Evolutionary conservation across 257 asterid species (phyloP).

Genomic region (Agastache rugosa): DNA sequence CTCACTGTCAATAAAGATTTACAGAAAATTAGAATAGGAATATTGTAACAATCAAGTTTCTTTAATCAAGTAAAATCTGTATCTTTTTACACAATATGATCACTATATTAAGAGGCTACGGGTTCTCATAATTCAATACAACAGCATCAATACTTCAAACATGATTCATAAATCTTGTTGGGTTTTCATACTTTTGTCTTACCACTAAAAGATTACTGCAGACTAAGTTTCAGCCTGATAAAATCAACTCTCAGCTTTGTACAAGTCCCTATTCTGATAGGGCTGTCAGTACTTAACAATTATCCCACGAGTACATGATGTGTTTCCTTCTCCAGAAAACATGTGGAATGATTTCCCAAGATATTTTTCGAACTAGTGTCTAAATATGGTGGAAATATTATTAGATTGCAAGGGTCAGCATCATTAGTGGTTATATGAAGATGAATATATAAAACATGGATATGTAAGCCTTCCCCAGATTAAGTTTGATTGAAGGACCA

Average conservation of each 20-base stretch:
- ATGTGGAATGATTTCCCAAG: not conserved
- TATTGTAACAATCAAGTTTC: conserved; percentile 20
- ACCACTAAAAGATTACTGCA: conserved; percentile 22
- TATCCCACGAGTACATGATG: not conserved
- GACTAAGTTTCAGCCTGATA: not conserved
- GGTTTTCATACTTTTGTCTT: conserved; percentile 3
- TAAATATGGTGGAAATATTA: conserved; percentile 2
- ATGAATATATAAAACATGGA: conserved; percentile 11
- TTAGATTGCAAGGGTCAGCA: not conserved
- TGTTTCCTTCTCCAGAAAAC: conserved; percentile 26
- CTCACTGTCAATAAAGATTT: conserved; percentile 66
- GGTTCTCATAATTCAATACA: conserved; percentile 9
- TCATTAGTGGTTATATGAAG: conserved; percentile 14
- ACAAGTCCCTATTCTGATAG: conserved; percentile 4
- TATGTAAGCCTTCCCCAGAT: conserved; percentile 21
- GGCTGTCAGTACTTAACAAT: conserved; percentile 4
- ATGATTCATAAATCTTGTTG: conserved; percentile 24
- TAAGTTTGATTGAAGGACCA: conserved; percentile 18
- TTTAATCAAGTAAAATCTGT: conserved; percentile 24
- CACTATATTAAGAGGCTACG: conserved; percentile 15
- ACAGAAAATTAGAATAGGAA: conserved; percentile 31
- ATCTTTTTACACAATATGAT: conserved; percentile 17
- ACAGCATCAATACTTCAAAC: conserved; percentile 21
- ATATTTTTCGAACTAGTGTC: not conserved
- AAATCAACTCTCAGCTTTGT: conserved; percentile 22